phyloP scores from a whole-genome alignment of 495 filamentous ascomycete genomes.

The Letharia lupina region DNA sequence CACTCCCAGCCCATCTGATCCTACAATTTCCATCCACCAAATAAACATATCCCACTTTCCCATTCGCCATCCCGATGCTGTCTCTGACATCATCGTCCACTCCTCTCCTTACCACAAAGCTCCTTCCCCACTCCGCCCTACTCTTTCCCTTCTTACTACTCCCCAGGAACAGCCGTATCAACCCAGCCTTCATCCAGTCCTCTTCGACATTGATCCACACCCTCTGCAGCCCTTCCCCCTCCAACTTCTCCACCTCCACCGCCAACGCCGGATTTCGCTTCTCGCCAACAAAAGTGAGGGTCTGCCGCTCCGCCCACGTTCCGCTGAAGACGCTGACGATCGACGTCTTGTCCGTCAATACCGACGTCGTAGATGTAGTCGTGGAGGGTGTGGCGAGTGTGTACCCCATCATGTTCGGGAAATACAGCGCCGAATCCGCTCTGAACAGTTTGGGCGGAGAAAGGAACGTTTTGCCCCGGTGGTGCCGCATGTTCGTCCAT shows the following conservation, averaged over 20 bases:
- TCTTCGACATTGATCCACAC: slow-evolving; percentile 84
- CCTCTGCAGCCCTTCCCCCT: slow-evolving; percentile 43
- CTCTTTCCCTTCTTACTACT: slow-evolving; percentile 49
- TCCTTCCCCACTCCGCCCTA: slow-evolving; percentile 56
- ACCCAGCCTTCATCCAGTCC: slow-evolving; percentile 61
- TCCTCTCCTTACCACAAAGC: slow-evolving; percentile 77
- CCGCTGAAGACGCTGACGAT: slow-evolving; percentile 75
- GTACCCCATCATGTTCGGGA: slow-evolving; percentile 79
- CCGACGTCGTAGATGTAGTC: slow-evolving; percentile 57
- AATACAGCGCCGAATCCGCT: slow-evolving; percentile 68
- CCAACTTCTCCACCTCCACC: slow-evolving; percentile 37
- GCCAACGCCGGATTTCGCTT: slow-evolving; percentile 58
- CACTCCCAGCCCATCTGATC: slow-evolving; percentile 93
- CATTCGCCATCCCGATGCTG: slow-evolving; percentile 73
- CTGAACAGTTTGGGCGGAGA: slow-evolving; percentile 71
- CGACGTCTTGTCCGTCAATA: slow-evolving; percentile 61
- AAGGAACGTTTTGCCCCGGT: slow-evolving; percentile 82
- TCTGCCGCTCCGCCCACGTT: slow-evolving; percentile 77
- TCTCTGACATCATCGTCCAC: slow-evolving; percentile 65
- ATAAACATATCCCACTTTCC: slow-evolving; percentile 90
- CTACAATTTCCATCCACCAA: slow-evolving; percentile 77
- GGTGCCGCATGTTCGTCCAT: slow-evolving; percentile 71
- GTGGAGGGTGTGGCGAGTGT: slow-evolving; percentile 51
- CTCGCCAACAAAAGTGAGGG: slow-evolving; percentile 55
- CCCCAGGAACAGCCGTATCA: slow-evolving; percentile 63